Base-by-base conservation (phyloP, 2,329 filamentous ascomycete species). In the Lachnellula cervina region DNA sequence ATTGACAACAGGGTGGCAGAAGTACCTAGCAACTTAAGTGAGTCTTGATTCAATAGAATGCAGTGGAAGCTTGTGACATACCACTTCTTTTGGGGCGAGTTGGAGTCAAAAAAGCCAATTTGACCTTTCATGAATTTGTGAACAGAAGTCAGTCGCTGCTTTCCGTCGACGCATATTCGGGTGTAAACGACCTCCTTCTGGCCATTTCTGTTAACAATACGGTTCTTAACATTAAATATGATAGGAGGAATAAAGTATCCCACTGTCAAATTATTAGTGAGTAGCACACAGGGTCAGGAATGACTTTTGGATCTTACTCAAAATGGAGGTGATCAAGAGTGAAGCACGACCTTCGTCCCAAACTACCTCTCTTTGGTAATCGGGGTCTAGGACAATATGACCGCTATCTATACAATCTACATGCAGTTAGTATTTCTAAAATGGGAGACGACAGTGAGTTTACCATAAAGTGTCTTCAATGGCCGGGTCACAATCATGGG, bases 341-440 rank as follows among this genome's bases (percentile, higher is more conserved):
- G 64, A 66, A 54, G 64, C 63, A 46, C 67, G 63, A 23, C 62
- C 63, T 51, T 71, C 69, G 60, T 72, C 62, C 76, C 76, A 78
- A 1, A 77, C 75, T 19, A 77, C 70, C 37, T 74, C 75, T 55
- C 76, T 66, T 59, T 78, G 76, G 50, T 78, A 77, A 16, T 75
- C 72, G 4, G 76, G 75, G 52, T 77, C 67, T 5, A 77, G 63
- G 45, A 76, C 68, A 42, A 78, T 66, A 48, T 61, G 68, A 7
- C 64, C 62, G n/a, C 58, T 66, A 17, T 65, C 58, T 54, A 68
- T 70, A 57, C 68, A 61, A 34, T 60, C 61, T 64, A 51, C 8
- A 8, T 28, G 3, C n/a, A 58, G 11, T 60, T 54, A 55, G 8
- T 54, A 60, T 16, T 32, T 13, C 14, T 17, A 14, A 59, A 37